Base-by-base conservation (phyloP, 345 rosid species). In the Syzygium grande region DNA sequence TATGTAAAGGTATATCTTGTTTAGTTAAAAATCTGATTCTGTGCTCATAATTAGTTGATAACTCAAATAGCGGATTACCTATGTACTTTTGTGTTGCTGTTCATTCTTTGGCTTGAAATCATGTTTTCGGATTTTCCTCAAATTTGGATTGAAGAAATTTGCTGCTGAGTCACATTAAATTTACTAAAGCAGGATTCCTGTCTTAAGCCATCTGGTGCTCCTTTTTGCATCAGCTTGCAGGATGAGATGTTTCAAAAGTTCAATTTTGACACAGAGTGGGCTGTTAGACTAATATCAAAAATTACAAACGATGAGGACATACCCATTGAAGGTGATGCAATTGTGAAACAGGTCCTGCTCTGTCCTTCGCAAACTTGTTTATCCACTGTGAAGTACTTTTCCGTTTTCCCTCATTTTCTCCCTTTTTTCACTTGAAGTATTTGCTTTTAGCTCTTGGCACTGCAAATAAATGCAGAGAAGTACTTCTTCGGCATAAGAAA, bases 211-310 rank as follows among this genome's bases (percentile, higher is more conserved):
- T 73, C 25, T 0, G 4, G 80, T 73, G 80, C 80, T 73, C 4
- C 80, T 34, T 73, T 55, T 73, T 73, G 77, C 43, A 73, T 90
- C 95, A 97, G 99, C 93, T 92, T 97, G 94, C 97, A 97, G 94
- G 99, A 97, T 93, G 98, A 97, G 93, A 96, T 97, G 97, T 97
- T 97, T 92, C 97, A 94, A 89, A 97, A 96, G 94, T 97, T 97
- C 51, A 96, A 95, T 92, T 95, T 97, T 90, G 98, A 97, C 90
- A 95, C 96, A 51, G 96, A 95, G 88, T 97, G 98, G 99, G 99
- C 98, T 52, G 98, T 97, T 88, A 94, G 91, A 84, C 97, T 96
- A 85, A 96, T 97, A 90, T 93, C 99, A 83, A 94, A 89, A 93
- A 94, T 97, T 87, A 96, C 94, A 49, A 91, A 97, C 84, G 96